Conservation (phyloP, 1,284 basidiomycete genomes). For the Malassezia japonica region DNA sequence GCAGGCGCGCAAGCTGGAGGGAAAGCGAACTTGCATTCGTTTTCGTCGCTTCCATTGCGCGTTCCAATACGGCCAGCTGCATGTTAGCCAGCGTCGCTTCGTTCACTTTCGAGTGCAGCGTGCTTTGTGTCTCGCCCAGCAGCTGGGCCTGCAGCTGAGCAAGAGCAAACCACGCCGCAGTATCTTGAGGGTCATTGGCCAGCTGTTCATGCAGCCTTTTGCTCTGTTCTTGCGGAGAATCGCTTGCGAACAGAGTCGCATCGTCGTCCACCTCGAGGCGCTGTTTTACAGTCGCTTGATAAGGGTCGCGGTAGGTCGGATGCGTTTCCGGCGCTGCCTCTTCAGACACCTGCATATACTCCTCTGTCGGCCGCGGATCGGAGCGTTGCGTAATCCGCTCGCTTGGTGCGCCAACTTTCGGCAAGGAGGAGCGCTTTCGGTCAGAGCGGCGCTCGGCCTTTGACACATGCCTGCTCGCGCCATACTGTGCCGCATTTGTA, state of each 20-base stretch:
- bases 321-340: neutral
- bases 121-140: neutral
- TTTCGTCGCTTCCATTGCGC: neutral
- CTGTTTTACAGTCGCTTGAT: neutral
- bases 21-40: neutral
- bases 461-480: conserved; percentile 2
- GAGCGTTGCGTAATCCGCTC: too few relatives aligned
- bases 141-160: conserved; percentile 1
- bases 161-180: conserved; percentile 7
- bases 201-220: neutral
- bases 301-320: neutral
- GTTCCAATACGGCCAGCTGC: conserved; percentile 14
- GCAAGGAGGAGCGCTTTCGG: too few relatives aligned
- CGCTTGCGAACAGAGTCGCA: neutral
- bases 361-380: too few relatives aligned
- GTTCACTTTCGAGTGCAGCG: neutral
- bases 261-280: neutral
- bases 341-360: too few relatives aligned
- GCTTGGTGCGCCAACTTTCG: too few relatives aligned
- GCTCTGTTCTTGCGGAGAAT: conserved; percentile 4
- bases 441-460: too few relatives aligned
- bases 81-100: conserved; percentile 1
- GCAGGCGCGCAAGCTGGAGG: neutral
- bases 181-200: neutral
- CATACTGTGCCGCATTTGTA: neutral